Conservation (phyloP, 2,329 filamentous ascomycete genomes). For the Colletotrichum neosansevieriae region DNA sequence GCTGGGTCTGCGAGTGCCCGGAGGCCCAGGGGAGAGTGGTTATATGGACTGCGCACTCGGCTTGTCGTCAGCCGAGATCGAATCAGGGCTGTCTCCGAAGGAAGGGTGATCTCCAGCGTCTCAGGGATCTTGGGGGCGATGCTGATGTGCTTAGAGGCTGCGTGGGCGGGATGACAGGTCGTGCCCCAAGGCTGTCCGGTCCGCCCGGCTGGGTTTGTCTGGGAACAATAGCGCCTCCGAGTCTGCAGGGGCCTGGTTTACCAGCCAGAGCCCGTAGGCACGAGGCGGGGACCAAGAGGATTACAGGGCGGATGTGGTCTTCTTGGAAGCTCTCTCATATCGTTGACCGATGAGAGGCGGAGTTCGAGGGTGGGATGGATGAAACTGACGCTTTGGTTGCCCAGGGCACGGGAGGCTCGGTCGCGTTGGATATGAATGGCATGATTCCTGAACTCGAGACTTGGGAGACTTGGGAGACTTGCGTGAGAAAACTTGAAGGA, state of each 20-base stretch:
- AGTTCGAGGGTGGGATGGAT: background rate
- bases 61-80: constrained; percentile 10
- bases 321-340: constrained; percentile 1
- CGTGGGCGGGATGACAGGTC: background rate
- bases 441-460: no score
- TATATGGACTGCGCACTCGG: constrained; percentile 7
- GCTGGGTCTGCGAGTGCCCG: background rate
- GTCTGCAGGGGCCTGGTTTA: background rate
- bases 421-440: no score
- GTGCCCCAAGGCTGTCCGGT: no score
- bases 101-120: no score
- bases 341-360: background rate
- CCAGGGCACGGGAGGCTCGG: background rate
- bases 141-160: background rate
- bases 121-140: background rate
- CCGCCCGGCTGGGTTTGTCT: no score
- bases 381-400: background rate
- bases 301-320: constrained; percentile 14
- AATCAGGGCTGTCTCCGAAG: background rate
- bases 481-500: background rate
- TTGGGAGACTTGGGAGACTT: no score
- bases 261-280: background rate
- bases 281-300: constrained; percentile 6
- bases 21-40: background rate
- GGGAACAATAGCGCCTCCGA: background rate